Evolutionary conservation across 2,329 filamentous ascomycete genomes (phyloP).

Genomic region (Arthroderma sp.): DNA sequence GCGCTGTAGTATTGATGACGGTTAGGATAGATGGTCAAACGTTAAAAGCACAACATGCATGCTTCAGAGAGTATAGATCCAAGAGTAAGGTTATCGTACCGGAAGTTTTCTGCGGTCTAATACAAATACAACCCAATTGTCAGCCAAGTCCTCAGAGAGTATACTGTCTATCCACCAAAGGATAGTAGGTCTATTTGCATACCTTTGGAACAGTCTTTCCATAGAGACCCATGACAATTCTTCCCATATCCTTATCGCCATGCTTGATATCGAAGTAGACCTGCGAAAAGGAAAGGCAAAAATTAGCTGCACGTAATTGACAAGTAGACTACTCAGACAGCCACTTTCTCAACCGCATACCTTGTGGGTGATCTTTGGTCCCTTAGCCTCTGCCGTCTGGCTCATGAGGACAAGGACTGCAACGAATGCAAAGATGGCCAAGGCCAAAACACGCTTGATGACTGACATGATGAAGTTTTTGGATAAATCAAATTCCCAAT

Average conservation of each 20-base stretch:
- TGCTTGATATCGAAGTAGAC: conserved; percentile 55
- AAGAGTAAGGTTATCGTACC: conserved; percentile 23
- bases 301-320: neutral
- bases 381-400: conserved; percentile 64
- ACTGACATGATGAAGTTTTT: conserved; percentile 49
- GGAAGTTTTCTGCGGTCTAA: conserved; percentile 53
- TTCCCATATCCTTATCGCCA: conserved; percentile 47
- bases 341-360: conserved; percentile 24
- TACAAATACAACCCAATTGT: neutral
- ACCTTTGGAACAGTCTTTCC: conserved; percentile 56
- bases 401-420: conserved; percentile 63
- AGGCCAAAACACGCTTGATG: conserved; percentile 55
- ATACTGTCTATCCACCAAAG: neutral
- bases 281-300: conserved; percentile 16
- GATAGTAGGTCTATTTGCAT: conserved; percentile 8
- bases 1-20: conserved; percentile 23
- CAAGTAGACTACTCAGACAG: neutral
- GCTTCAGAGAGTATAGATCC: too few relatives aligned
- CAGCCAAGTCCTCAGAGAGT: neutral
- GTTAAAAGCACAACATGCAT: too few relatives aligned
- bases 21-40: conserved; percentile 1
- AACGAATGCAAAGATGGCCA: conserved; percentile 63
- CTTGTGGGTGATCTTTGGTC: conserved; percentile 92
- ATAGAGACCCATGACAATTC: conserved; percentile 52
- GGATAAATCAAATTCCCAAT: neutral